These are phyloP conservation scores for Dendrostoma leiphaemia DNA, from an alignment of 2,329 filamentous ascomycete genomes.

Conservation along the genomic window DNA sequence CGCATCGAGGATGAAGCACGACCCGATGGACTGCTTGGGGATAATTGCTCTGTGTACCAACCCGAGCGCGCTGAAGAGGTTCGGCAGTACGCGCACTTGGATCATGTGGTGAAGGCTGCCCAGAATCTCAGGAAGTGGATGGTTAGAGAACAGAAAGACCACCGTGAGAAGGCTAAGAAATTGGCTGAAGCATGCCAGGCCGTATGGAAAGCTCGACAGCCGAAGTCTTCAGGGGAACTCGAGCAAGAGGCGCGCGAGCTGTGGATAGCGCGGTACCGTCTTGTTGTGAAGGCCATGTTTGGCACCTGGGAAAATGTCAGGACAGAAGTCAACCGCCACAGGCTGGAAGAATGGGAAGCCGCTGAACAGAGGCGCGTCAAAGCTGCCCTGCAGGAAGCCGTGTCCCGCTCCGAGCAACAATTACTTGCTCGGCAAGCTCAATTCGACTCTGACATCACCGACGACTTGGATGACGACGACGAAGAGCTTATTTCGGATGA, in stretches of 20 bases:
- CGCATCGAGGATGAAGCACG: conserved; percentile 71
- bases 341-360: conserved; percentile 62
- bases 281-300: conserved; percentile 58
- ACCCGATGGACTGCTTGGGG: conserved; percentile 72
- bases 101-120: conserved; percentile 79
- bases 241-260: conserved; percentile 72
- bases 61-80: conserved; percentile 74
- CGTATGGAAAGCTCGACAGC: conserved; percentile 71
- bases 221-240: conserved; percentile 76
- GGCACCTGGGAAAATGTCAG: conserved; percentile 66
- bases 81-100: conserved; percentile 80
- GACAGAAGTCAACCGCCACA: conserved; percentile 57
- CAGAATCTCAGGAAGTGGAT: conserved; percentile 79
- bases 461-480: conserved; percentile 40
- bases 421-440: conserved; percentile 59
- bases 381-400: conserved; percentile 70
- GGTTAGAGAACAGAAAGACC: conserved; percentile 72
- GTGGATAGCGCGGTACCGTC: conserved; percentile 67
- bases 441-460: conserved; percentile 50
- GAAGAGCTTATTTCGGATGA: conserved; percentile 39
- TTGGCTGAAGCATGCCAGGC: conserved; percentile 76
- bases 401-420: conserved; percentile 68
- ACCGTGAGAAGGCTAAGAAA: conserved; percentile 74
- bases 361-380: conserved; percentile 63
- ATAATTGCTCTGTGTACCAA: conserved; percentile 67